Percentiles rank a stretch among this genome's conserved stretches.
phyloP scores from a whole-genome alignment of 495 filamentous ascomycete species.

The Neurospora sp. region DNA sequence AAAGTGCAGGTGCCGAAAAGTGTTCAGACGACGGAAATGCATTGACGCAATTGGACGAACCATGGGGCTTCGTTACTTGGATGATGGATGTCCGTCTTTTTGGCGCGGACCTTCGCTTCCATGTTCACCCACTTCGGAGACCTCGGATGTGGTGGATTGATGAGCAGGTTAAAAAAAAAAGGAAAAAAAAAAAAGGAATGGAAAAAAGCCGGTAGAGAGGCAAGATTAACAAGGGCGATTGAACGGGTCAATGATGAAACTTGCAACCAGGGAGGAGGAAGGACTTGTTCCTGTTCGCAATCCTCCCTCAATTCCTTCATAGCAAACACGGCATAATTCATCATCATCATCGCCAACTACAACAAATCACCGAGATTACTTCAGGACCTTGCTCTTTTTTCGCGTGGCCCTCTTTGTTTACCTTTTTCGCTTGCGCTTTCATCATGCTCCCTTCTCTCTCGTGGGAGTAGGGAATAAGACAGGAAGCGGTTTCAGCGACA shows the following conservation, averaged over 20 bases:
- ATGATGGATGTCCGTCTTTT: neutral
- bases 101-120: neutral
- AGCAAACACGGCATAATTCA: neutral
- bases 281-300: neutral
- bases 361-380: neutral
- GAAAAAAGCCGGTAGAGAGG: constrained; percentile 9
- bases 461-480: neutral
- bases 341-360: neutral
- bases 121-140: neutral
- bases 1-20: neutral
- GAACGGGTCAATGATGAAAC: neutral
- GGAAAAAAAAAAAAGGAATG: neutral
- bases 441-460: neutral
- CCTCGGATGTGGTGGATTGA: neutral
- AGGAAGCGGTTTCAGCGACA: neutral
- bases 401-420: neutral
- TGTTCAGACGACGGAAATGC: neutral
- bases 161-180: neutral
- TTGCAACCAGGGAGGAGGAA: neutral
- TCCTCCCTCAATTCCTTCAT: neutral
- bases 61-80: neutral
- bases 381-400: neutral
- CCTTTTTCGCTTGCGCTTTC: neutral
- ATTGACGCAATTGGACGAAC: neutral
- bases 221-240: neutral